phyloP scores from a whole-genome alignment of 2,329 filamentous ascomycete species.

The Myriosclerotinia duriaeana region DNA sequence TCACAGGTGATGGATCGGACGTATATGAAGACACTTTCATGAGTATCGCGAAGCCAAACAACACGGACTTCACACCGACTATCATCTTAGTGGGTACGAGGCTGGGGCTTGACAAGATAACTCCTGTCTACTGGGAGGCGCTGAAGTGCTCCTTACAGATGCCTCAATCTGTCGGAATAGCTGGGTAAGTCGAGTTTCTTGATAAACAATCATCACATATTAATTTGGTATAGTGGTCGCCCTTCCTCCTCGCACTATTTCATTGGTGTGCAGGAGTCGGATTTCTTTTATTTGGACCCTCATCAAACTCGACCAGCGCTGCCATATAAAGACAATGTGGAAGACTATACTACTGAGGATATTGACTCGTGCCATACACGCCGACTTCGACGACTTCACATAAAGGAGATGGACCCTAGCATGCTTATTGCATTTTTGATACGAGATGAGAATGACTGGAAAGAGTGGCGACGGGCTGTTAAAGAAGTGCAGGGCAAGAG shows the following conservation, averaged over 20 bases:
- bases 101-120: slow-evolving; percentile 91
- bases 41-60: slow-evolving; percentile 68
- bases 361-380: slow-evolving; percentile 83
- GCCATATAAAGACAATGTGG: slow-evolving; percentile 57
- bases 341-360: slow-evolving; percentile 68
- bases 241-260: slow-evolving; percentile 80
- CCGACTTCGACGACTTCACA: slow-evolving; percentile 75
- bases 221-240: slow-evolving; percentile 62
- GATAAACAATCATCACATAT: slow-evolving; percentile 16
- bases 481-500: slow-evolving; percentile 75
- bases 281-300: slow-evolving; percentile 93
- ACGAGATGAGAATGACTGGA: slow-evolving; percentile 77
- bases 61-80: slow-evolving; percentile 72
- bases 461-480: slow-evolving; percentile 74
- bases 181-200: slow-evolving; percentile 61
- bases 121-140: slow-evolving; percentile 93
- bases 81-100: slow-evolving; percentile 86
- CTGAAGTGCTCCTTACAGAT: slow-evolving; percentile 81
- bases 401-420: slow-evolving; percentile 94
- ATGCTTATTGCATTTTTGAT: slow-evolving; percentile 97
- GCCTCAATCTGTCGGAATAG: slow-evolving; percentile 91
- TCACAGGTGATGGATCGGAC: slow-evolving; percentile 85
- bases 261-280: slow-evolving; percentile 68
- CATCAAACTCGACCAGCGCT: slow-evolving; percentile 80
- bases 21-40: slow-evolving; percentile 90